phyloP scores from a whole-genome alignment of 2,329 filamentous ascomycete genomes.

The Trichoderma afroharzianum region DNA sequence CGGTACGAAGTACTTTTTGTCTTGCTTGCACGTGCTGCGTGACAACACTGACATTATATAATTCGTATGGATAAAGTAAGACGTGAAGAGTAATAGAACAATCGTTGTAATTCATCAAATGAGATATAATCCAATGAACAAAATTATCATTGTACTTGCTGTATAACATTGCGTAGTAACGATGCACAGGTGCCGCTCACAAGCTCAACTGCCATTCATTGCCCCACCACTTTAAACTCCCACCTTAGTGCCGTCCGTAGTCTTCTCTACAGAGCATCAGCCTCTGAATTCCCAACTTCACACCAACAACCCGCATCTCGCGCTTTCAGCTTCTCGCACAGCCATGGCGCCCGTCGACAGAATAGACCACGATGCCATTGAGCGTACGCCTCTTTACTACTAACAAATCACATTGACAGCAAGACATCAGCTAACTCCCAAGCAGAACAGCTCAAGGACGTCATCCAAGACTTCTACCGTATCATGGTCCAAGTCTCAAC shows the following conservation, averaged over 20 bases:
- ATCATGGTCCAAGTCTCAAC: constrained; percentile 60
- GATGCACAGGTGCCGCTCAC: not conserved
- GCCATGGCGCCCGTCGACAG: constrained; percentile 42
- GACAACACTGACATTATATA: not conserved
- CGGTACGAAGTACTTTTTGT: not conserved
- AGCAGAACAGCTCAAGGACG: constrained; percentile 56
- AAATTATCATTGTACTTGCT: not conserved
- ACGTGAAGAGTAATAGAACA: not conserved
- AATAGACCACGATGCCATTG: constrained; percentile 37
- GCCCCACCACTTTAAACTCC: not conserved
- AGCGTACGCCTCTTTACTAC: constrained; percentile 31
- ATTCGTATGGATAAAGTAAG: not conserved
- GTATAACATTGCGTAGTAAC: not conserved
- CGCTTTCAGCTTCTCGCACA: not conserved
- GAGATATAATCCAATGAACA: not conserved
- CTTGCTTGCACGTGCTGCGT: not conserved
- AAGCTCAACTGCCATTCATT: not conserved
- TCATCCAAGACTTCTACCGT: constrained; percentile 62
- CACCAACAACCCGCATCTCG: not conserved
- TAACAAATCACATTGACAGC: not conserved
- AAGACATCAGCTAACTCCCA: not conserved
- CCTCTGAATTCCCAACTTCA: not conserved
- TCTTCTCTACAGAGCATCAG: not conserved
- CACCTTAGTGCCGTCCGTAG: not conserved
- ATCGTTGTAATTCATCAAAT: not conserved